Percentiles rank a stretch among this genome's conserved stretches.
Conservation (phyloP, 495 filamentous ascomycete species). For the Lasiosphaeris hirsuta region DNA sequence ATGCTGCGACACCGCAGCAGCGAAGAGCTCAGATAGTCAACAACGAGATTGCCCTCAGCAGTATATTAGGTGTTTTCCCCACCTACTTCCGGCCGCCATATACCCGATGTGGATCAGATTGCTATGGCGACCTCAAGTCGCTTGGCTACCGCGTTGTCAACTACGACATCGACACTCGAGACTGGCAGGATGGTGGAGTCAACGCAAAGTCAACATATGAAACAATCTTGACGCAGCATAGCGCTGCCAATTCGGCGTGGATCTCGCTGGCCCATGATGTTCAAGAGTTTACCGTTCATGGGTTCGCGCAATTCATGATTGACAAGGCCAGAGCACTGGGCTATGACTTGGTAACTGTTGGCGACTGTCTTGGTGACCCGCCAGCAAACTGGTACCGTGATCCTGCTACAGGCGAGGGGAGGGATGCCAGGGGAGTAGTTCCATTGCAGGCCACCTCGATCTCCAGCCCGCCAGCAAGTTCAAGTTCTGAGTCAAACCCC, state of each 20-base stretch:
- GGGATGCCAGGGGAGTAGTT: no score
- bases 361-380: slow-evolving; percentile 37
- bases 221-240: slow-evolving; percentile 41
- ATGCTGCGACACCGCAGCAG: slow-evolving; percentile 43
- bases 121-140: slow-evolving; percentile 42
- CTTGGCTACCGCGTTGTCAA: slow-evolving; percentile 64
- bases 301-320: slow-evolving; percentile 61
- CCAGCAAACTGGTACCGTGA: slow-evolving; percentile 46
- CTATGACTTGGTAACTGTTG: slow-evolving; percentile 44
- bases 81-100: slow-evolving; percentile 77
- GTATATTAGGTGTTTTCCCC: slow-evolving; percentile 63
- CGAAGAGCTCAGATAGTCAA: slow-evolving; percentile 58
- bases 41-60: slow-evolving; percentile 66
- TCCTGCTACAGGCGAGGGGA: slow-evolving; percentile 9
- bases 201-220: slow-evolving; percentile 52
- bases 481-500: no score
- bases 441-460: no score
- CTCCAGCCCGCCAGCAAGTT: no score
- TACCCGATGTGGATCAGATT: slow-evolving; percentile 49
- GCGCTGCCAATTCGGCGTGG: slow-evolving; percentile 26
- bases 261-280: slow-evolving; percentile 60
- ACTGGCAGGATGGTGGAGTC: slow-evolving; percentile 56
- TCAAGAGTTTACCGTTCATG: slow-evolving; percentile 60
- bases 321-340: slow-evolving; percentile 47
- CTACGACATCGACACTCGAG: slow-evolving; percentile 67